Percentiles rank a stretch among this genome's conserved stretches.
Conservation (phyloP, 2,329 filamentous ascomycete genomes). For the Hypoxylon sp. region DNA sequence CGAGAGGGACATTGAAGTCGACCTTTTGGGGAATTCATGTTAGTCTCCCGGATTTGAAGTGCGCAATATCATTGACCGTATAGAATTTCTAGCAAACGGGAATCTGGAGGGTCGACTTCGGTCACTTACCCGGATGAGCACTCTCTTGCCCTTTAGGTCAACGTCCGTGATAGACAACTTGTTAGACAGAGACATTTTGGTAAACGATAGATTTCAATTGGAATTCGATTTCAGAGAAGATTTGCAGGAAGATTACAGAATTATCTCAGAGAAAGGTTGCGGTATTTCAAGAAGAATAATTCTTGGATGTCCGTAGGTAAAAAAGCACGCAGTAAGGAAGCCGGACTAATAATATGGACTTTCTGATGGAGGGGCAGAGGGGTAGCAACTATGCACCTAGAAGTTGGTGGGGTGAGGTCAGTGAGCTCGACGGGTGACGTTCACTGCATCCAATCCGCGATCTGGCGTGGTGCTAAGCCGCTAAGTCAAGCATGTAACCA, state of each 20-base stretch:
- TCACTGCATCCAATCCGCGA: conserved; percentile 17
- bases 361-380: conserved; percentile 33
- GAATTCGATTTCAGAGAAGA: conserved; percentile 37
- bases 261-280: conserved; percentile 44
- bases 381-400: conserved; percentile 19
- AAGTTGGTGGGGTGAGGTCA: conserved; percentile 45
- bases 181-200: conserved; percentile 94
- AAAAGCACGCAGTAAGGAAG: conserved; percentile 46
- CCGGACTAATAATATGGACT: conserved; percentile 31
- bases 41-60: conserved; percentile 39
- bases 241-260: conserved; percentile 36
- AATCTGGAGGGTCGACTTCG: conserved; percentile 5
- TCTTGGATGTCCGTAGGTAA: conserved; percentile 44
- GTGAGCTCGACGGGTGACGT: conserved; percentile 39
- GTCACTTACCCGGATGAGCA: conserved; percentile 88
- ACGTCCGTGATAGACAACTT: conserved; percentile 98
- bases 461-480: conserved; percentile 34
- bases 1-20: conserved; percentile 99
- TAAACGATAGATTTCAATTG: conserved; percentile 42
- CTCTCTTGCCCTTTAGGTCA: conserved; percentile 97
- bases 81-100: conserved; percentile 15
- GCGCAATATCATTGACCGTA: conserved; percentile 8
- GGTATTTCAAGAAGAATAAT: conserved; percentile 43
- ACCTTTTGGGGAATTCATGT: conserved; percentile 70
- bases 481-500: conserved; percentile 33